Base-by-base conservation (phyloP, 768 basidiomycete genomes). In the Psilocybe cubensis region DNA sequence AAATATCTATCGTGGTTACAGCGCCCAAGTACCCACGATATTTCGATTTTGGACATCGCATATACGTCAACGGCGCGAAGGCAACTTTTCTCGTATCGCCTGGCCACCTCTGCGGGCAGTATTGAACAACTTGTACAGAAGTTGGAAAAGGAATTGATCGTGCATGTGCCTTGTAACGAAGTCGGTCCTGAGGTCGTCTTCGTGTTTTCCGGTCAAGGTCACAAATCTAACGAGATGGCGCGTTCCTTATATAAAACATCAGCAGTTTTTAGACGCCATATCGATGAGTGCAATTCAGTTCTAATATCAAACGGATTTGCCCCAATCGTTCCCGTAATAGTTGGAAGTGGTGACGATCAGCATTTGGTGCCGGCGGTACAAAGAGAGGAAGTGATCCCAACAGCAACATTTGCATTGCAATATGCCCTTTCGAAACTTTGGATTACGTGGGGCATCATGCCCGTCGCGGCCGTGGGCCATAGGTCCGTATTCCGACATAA, bases 181-280 rank as follows among this genome's bases (percentile, higher is more conserved):
- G 60, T 66, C n/a, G 70, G 74, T 0, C 59, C 66, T 20, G 70
- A 73, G 3, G 75, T 81, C 1, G 76, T 83, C 4, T 89, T 91
- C 62, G 84, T 90, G 3, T 91, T 89, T 68, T 86, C 89, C 17
- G 91, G 90, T 7, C 87, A 91, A 65, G 90, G 89, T 35, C 75
- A 81, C 28, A 88, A 90, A 59, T 86, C 87, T 71, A 65, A 75
- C 17, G 81, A 83, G 5, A 90, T 91, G 88, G 89, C 86, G 0
- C 57, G 70, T 27, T 67, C 70, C 0, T 76, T 91, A 14, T 92
- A 91, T 55, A 64, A 64, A 35, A 76, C 76, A 1, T 79, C 76
- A 6, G 59, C 76, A 0, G 48, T 80, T 1, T 90, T 91, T 68
- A 76, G 69, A 48, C 56, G 63, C 5, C 72, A 76, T 44, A 79